These are phyloP conservation scores for Wickerhamomyces canadensis DNA, from an alignment of 805 yeast species.

Conservation along the genomic window DNA sequence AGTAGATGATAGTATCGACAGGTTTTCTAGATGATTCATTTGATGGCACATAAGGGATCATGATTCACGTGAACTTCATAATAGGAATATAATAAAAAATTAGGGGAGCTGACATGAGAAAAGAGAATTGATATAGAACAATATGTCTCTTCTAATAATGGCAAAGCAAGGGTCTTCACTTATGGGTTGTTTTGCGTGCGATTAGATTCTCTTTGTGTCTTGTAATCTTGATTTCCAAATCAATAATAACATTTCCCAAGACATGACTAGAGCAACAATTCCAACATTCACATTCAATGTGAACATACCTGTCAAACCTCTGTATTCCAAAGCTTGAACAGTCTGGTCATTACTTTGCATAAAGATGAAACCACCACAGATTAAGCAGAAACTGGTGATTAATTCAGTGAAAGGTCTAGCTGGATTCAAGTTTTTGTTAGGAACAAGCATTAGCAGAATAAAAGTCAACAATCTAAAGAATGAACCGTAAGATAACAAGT, in stretches of 20 bases:
- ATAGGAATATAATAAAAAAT: too few species aligned
- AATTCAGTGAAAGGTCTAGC: constrained; percentile 84
- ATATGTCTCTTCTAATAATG: too few species aligned
- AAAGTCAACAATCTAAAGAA: constrained; percentile 67
- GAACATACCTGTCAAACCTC: constrained; percentile 86
- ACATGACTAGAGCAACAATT: constrained; percentile 70
- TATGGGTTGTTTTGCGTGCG: not conserved
- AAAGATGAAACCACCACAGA: constrained; percentile 87
- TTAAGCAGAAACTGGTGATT: constrained; percentile 67
- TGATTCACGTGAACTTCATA: constrained; percentile 3
- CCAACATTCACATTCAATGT: constrained; percentile 86
- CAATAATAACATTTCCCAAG: constrained; percentile 75
- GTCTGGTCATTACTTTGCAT: constrained; percentile 90
- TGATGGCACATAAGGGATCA: constrained; percentile 1
- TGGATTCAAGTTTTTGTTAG: constrained; percentile 37
- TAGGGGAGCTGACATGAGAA: not conserved
- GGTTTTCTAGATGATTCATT: too few species aligned
- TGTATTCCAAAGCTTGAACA: constrained; percentile 71
- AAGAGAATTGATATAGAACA: too few species aligned
- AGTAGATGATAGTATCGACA: too few species aligned
- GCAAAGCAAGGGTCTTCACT: not conserved
- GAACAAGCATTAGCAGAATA: constrained; percentile 43
- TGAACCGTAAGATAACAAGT: constrained; percentile 75
- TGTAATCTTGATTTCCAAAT: constrained; percentile 51
- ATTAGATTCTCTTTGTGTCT: constrained; percentile 18